Evolutionary conservation across 164 flowering plant species (phyloP).

Genomic region (Macadamia tetraphylla): DNA sequence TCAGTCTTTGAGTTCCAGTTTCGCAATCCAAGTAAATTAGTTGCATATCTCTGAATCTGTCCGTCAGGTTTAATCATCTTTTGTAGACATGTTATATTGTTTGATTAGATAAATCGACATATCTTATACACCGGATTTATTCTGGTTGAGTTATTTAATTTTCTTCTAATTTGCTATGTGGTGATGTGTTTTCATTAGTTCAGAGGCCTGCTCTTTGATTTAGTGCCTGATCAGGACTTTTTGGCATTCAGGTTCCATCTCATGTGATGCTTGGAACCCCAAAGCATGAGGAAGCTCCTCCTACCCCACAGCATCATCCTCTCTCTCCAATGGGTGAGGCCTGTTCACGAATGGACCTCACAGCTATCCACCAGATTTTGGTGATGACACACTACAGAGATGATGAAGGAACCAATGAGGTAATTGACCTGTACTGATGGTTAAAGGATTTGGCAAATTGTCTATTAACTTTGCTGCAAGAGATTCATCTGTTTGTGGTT

Average conservation of each 20-base stretch:
- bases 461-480: neutral
- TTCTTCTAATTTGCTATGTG: too few species aligned
- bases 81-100: too few species aligned
- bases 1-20: too few species aligned
- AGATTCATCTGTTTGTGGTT: conserved; percentile 4
- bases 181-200: too few species aligned
- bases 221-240: neutral
- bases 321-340: conserved; percentile 97
- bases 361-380: conserved; percentile 92
- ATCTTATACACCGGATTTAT: too few species aligned
- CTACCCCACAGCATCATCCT: conserved; percentile 66
- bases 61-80: too few species aligned
- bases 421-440: conserved; percentile 20
- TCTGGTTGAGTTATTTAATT: too few species aligned
- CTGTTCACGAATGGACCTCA: conserved; percentile 89
- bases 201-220: too few species aligned
- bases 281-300: conserved; percentile 78
- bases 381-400: conserved; percentile 81
- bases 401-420: conserved; percentile 98
- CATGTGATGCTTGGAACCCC: conserved; percentile 82
- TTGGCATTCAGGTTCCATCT: conserved; percentile 65
- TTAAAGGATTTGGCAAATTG: too few species aligned
- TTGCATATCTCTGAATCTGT: too few species aligned
- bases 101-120: too few species aligned
- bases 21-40: too few species aligned